Conservation (phyloP, 2,329 filamentous ascomycete genomes). For the Cordyceps cateniannulata region DNA sequence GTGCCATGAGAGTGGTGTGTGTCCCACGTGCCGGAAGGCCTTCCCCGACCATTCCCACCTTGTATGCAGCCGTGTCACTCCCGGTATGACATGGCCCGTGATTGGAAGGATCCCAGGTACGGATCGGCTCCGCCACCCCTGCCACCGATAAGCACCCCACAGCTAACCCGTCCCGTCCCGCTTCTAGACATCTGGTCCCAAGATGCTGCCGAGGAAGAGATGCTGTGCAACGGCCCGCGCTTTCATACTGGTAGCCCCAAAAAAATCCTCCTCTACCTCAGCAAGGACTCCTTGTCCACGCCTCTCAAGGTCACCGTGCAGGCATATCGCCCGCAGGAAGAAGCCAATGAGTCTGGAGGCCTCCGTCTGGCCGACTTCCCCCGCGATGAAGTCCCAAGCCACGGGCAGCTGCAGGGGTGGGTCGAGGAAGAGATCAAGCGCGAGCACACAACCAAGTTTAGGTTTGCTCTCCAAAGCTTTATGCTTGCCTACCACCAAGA, state of each 20-base stretch:
- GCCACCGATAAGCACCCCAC: not conserved
- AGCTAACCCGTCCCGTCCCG: constrained; percentile 5
- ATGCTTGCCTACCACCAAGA: constrained; percentile 30
- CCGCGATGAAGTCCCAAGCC: constrained; percentile 30
- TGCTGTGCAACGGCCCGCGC: constrained; percentile 27
- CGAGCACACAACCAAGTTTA: constrained; percentile 27
- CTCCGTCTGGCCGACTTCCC: constrained; percentile 31
- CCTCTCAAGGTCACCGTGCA: constrained; percentile 33
- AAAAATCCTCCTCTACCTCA: constrained; percentile 31
- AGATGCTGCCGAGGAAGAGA: constrained; percentile 28
- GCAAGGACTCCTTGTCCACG: constrained; percentile 30
- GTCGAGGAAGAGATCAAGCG: constrained; percentile 31
- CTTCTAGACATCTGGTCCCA: constrained; percentile 32
- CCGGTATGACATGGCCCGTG: constrained; percentile 31
- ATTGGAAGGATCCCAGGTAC: constrained; percentile 33
- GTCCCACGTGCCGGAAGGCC: constrained; percentile 34
- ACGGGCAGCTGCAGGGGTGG: constrained; percentile 30
- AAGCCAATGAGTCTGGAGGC: constrained; percentile 22
- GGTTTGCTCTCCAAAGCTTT: constrained; percentile 30
- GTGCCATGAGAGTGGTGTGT: constrained; percentile 36
- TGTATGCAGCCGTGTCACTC: constrained; percentile 33
- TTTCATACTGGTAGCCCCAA: constrained; percentile 31
- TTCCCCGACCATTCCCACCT: constrained; percentile 35
- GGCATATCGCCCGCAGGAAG: constrained; percentile 28
- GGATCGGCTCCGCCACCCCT: constrained; percentile 16